A percentile compares a stretch with the other conserved stretches of the same genome.
phyloP scores from a whole-genome alignment of 2,329 filamentous ascomycete species.

The Amphichorda felina region DNA sequence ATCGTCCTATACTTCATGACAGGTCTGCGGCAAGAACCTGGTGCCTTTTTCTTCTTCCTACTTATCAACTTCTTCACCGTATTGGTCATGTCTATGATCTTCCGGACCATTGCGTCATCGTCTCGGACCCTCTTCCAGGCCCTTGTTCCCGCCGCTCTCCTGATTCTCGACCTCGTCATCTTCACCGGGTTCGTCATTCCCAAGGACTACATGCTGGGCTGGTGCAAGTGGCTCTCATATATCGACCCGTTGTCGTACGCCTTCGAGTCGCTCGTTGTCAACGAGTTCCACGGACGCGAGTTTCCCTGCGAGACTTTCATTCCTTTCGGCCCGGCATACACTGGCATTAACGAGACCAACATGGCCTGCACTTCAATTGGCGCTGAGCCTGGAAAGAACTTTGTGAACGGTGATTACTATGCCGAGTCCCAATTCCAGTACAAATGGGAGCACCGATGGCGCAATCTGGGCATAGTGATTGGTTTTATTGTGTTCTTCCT shows the following conservation, averaged over 20 bases:
- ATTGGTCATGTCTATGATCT: conserved; percentile 75
- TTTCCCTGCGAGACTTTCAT: conserved; percentile 41
- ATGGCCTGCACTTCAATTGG: conserved; percentile 49
- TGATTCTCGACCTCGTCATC: conserved; percentile 56
- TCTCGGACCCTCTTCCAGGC: conserved; percentile 59
- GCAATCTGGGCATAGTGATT: conserved; percentile 59
- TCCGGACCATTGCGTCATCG: conserved; percentile 67
- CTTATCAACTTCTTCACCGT: conserved; percentile 64
- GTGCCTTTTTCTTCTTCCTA: conserved; percentile 76
- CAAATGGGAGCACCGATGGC: conserved; percentile 48
- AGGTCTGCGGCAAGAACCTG: conserved; percentile 61
- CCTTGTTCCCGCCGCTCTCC: conserved; percentile 45
- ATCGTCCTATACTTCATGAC: conserved; percentile 79
- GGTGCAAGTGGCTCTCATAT: conserved; percentile 78
- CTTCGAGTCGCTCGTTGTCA: conserved; percentile 72
- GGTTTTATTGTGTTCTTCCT: conserved; percentile 54
- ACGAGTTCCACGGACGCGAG: conserved; percentile 61
- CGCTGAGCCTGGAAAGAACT: conserved; percentile 35
- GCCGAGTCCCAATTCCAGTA: conserved; percentile 44
- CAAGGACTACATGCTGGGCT: conserved; percentile 59
- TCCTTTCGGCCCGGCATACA: conserved; percentile 19
- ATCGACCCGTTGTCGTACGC: conserved; percentile 69
- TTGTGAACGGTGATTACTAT: conserved; percentile 48
- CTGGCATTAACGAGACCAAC: conserved; percentile 26
- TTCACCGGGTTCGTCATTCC: conserved; percentile 61